These are phyloP conservation scores for Fusarium brevicatenulatum DNA, from an alignment of 2,329 filamentous ascomycete species.

Conservation along the genomic window DNA sequence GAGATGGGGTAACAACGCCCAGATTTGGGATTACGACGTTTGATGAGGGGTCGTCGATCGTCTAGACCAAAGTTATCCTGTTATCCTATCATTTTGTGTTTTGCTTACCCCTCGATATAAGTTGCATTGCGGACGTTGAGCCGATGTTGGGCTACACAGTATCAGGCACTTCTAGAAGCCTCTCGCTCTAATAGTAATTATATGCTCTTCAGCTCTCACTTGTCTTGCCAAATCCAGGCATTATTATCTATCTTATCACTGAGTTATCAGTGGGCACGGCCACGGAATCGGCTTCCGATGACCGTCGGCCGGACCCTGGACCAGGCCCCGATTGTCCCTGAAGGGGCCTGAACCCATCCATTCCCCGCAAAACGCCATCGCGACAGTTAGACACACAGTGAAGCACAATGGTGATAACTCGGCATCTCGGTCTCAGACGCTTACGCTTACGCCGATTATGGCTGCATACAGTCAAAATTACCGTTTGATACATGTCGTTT, in stretches of 20 bases:
- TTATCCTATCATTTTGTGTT: conserved; percentile 1
- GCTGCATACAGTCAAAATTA: conserved; percentile 26
- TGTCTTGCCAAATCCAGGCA: background rate
- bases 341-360: background rate
- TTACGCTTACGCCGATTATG: conserved; percentile 16
- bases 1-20: background rate
- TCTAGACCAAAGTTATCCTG: background rate
- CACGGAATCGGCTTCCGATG: conserved; percentile 25
- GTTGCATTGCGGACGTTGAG: background rate
- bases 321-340: background rate
- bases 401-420: conserved; percentile 40
- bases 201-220: background rate
- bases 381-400: background rate
- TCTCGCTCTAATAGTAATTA: background rate
- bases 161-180: background rate
- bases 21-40: background rate
- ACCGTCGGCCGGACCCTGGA: conserved; percentile 14
- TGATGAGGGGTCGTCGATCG: background rate
- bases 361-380: conserved; percentile 33
- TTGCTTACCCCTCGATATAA: conserved; percentile 14
- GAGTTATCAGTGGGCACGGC: conserved; percentile 22
- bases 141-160: background rate
- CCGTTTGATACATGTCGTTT: conserved; percentile 4
- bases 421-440: conserved; percentile 37
- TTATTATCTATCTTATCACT: background rate